A percentile compares a stretch with the other conserved stretches of the same genome.
Evolutionary conservation across 441 rosid genomes (phyloP).

Genomic region (Codiaeum variegatum): DNA sequence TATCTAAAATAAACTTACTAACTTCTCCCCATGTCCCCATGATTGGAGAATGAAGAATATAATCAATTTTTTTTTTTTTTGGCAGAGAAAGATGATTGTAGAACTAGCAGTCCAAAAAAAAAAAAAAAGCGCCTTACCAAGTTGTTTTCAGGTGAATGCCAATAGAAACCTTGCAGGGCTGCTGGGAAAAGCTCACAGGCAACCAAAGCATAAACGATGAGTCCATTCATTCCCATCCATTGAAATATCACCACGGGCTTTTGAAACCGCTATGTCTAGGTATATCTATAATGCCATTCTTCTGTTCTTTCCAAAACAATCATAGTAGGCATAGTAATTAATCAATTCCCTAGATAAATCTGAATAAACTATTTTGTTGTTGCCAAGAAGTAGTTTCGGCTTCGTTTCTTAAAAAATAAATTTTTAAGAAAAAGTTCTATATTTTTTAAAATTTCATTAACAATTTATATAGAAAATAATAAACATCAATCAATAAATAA

Average conservation of each 20-base stretch:
- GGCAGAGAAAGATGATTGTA: not conserved
- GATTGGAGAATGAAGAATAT: not conserved
- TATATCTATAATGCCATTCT: not conserved
- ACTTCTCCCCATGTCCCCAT: not conserved
- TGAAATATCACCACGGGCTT: slow-evolving; percentile 37
- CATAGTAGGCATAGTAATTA: not conserved
- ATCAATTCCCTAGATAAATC: not conserved
- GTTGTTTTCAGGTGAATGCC: slow-evolving; percentile 51
- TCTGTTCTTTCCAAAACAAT: not conserved
- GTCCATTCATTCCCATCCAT: slow-evolving; percentile 70
- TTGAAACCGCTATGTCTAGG: slow-evolving; percentile 16
- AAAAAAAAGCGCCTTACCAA: slow-evolving; percentile 32
- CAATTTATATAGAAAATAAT: no score
- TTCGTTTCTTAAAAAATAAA: no score
- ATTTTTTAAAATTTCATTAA: no score
- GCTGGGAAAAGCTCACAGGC: slow-evolving; percentile 52
- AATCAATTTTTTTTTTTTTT: not conserved
- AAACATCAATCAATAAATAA: no score
- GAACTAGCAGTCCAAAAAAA: slow-evolving; percentile 4
- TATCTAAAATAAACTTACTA: not conserved
- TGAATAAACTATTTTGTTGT: not conserved
- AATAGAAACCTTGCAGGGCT: slow-evolving; percentile 50
- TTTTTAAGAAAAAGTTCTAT: no score
- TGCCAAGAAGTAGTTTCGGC: not conserved
- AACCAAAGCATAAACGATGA: slow-evolving; percentile 49